Percentiles rank a stretch among this genome's conserved stretches.
Conservation (phyloP, 805 yeast genomes). For the Dipodascus geniculatus region DNA sequence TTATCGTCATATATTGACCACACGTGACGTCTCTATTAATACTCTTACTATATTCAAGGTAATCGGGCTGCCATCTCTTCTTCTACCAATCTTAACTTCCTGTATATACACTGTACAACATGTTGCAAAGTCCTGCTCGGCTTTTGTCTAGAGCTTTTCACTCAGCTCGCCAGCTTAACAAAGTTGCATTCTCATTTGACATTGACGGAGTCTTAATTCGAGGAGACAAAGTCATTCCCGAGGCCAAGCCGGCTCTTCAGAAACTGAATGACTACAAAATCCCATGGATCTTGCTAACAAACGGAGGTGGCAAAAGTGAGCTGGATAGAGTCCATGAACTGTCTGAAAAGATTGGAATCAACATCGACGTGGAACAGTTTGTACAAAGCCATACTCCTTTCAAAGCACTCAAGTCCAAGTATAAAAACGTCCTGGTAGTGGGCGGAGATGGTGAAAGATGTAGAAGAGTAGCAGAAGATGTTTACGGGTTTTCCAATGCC, state of each 20-base stretch:
- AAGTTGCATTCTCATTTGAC: slow-evolving; percentile 20
- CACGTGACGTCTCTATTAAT: too few relatives aligned
- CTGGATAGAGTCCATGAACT: slow-evolving; percentile 43
- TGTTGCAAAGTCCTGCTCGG: too few relatives aligned
- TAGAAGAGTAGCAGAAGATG: slow-evolving; percentile 51
- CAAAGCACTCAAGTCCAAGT: slow-evolving; percentile 41
- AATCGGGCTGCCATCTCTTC: background rate
- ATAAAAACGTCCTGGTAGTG: slow-evolving; percentile 58
- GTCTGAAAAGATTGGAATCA: slow-evolving; percentile 32
- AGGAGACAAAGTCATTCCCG: slow-evolving; percentile 55
- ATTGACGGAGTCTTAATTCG: slow-evolving; percentile 84
- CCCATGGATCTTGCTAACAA: slow-evolving; percentile 78
- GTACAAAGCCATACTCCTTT: slow-evolving; percentile 86
- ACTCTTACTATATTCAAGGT: too few relatives aligned
- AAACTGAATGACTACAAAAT: slow-evolving; percentile 40
- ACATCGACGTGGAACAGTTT: slow-evolving; percentile 43
- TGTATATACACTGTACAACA: too few relatives aligned
- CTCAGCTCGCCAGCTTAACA: background rate
- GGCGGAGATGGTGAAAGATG: slow-evolving; percentile 70
- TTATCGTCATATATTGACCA: too few relatives aligned
- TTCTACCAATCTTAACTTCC: background rate
- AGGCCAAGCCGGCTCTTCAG: slow-evolving; percentile 50
- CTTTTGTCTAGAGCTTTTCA: background rate
- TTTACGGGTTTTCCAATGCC: slow-evolving; percentile 70
- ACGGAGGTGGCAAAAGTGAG: slow-evolving; percentile 82